Base-by-base conservation (phyloP, 2,329 filamentous ascomycete species). In the Fusarium verrucosum region DNA sequence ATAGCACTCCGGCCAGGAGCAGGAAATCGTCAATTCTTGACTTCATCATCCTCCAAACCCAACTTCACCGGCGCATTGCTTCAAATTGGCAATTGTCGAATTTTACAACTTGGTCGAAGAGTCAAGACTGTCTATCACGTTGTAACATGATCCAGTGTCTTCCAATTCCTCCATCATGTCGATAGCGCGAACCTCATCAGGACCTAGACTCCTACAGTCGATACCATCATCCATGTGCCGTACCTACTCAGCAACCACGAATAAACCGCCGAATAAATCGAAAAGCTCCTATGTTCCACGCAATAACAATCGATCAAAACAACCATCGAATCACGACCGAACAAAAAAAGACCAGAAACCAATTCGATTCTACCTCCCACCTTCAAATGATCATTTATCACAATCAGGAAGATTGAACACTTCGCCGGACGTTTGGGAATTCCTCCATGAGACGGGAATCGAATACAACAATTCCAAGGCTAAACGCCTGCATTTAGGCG, bases 351-450 rank as follows among this genome's bases (percentile, higher is more conserved):
- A 38, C 20, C 28, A 14, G 17, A 59, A 32, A 46, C 17, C 25
- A 32, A 19, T 20, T 17, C 44, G 53, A 7, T 45, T 65, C 17
- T 50, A 32, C 16, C 17, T 75, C 25, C 73, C 73, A 9, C 32
- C 57, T 14, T 44, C 51, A 36, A 59, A 52, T 16, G 45, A 53
- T 8, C 73, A 74, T 46, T 38, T 75, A 42, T 46, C 20, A 13
- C 5, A 23, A 1, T 51, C 66, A 19, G 74, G 75, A 36, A 65
- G 19, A 44, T 59, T 77, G n/a, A n/a, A 50, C 10, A 76, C 73
- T 16, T 75, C 71, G 5, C 69, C 59, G 6, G 70, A 75, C 25
- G 72, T 66, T 38, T 62, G 61, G 47, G 62, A 63, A 10, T 77
- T 76, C 26, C 50, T 77, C 4, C 35, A 74, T 9, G 49, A 69